Base-by-base conservation (phyloP, 1,284 basidiomycete genomes). In the Boletus smithii region DNA sequence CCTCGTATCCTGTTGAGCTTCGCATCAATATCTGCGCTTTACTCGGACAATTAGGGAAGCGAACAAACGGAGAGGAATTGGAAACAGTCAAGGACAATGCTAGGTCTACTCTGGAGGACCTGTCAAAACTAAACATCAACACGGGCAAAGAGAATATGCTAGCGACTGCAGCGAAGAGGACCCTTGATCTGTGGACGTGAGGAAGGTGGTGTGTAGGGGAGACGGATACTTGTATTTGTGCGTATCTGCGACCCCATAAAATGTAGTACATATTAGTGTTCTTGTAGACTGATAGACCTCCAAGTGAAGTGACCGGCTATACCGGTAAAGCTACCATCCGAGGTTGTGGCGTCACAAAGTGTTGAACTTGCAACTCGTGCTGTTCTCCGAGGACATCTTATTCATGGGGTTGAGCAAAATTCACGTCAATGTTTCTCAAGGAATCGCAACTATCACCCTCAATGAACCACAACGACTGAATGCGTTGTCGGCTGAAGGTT, bases 1-100 rank as follows among this genome's bases (percentile, higher is more conserved):
- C 58, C 20, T 54, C 56, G 48, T 80, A 80, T 58, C 83, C 83
- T 16, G 67, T 77, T 16, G 88, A 90, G 68, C 75, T 91, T 44
- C 79, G 86, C 41, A 71, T 79, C 20, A 91, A 91, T 58, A 75
- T 80, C 18, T 89, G 88, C 58, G 77, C 81, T 5, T 72, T 91
- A 51, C 67, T 90, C 23, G 73, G 76, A 38, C 83, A 88, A 55
- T 59, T 88, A 18, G 76, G 75, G 41, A 76, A 75, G 53, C 73
- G 80, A 53, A 66, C 70, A 3, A 65, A 76, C 14, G 71, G 70
- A 8, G 72, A 73, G 16, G 74, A 79, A 44, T 58, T 82, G 42
- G 65, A 67, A 17, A 68, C 63, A 37, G 61, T 88, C 47, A 79
- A 82, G 62, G 73, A 74, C 10, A 66, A 66, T 38, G 66, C 77